Evolutionary conservation across 805 yeast genomes (phyloP).

Genomic region (Sugiyamaella americana): DNA sequence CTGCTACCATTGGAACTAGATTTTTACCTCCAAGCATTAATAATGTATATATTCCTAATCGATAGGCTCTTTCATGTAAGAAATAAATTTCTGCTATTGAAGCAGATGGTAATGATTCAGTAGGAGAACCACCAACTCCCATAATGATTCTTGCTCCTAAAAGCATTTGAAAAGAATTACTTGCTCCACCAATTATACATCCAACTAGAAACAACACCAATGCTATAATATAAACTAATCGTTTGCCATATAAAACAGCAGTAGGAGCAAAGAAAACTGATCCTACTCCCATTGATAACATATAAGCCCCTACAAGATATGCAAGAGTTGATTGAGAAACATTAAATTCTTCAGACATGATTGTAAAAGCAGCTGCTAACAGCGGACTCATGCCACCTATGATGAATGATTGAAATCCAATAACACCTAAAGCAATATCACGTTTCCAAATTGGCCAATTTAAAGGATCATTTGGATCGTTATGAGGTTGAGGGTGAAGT

Average conservation of each 20-base stretch:
- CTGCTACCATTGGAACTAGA: constrained; percentile 50
- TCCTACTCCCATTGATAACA: constrained; percentile 56
- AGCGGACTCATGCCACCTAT: constrained; percentile 61
- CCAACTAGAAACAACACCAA: constrained; percentile 46
- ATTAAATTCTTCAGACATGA: constrained; percentile 39
- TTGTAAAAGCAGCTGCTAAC: constrained; percentile 49
- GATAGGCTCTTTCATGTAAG: constrained; percentile 55
- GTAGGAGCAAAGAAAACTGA: constrained; percentile 53
- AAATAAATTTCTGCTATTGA: constrained; percentile 58
- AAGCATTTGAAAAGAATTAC: constrained; percentile 43
- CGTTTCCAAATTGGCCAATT: constrained; percentile 61
- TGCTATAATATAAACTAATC: constrained; percentile 48
- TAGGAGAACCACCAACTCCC: constrained; percentile 58
- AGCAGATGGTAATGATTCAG: constrained; percentile 54
- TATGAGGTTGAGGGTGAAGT: constrained; percentile 56
- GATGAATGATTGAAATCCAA: constrained; percentile 52
- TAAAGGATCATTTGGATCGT: constrained; percentile 57
- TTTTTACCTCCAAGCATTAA: constrained; percentile 58
- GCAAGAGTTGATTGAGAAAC: constrained; percentile 39
- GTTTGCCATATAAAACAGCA: constrained; percentile 51
- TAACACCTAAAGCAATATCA: constrained; percentile 45
- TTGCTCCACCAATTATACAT: constrained; percentile 48
- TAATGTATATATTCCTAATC: constrained; percentile 53
- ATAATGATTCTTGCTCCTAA: constrained; percentile 53
- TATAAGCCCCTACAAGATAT: constrained; percentile 51